Conservation (phyloP, 176 grass and related monocot genomes). For the Aegilops sharonensis region DNA sequence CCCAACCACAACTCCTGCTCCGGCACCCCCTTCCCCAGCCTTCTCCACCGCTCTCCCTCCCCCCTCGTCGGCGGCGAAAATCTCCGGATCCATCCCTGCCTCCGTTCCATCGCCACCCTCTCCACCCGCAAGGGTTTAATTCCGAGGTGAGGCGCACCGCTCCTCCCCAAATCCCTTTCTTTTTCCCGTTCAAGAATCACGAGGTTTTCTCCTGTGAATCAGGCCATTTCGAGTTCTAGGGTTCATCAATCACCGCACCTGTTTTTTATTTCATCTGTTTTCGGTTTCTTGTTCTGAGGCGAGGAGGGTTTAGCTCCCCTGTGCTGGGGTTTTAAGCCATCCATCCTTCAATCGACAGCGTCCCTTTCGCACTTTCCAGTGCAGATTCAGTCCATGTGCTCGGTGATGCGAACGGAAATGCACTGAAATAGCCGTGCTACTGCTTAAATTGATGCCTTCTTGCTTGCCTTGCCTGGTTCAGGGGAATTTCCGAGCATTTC, state of each 20-base stretch:
- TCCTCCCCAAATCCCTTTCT: too few relatives aligned
- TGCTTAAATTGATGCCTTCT: background rate
- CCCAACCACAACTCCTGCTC: background rate
- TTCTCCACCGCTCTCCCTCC: background rate
- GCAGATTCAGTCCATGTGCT: background rate
- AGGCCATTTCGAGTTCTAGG: background rate
- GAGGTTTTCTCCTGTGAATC: background rate
- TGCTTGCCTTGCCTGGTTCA: background rate
- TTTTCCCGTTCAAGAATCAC: background rate
- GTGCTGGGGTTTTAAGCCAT: background rate
- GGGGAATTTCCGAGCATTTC: background rate
- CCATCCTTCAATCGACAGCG: background rate
- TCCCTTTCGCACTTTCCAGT: background rate
- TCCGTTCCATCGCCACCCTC: background rate
- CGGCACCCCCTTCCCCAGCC: background rate
- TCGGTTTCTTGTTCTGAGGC: background rate
- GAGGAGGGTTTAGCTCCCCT: background rate
- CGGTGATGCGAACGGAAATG: background rate
- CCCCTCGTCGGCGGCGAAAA: background rate
- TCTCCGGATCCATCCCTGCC: too few relatives aligned
- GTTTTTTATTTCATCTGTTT: background rate
- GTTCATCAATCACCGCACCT: background rate
- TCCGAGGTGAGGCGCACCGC: background rate
- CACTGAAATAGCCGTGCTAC: background rate
- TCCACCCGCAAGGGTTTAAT: background rate